Evolutionary conservation across 257 asterid genomes (phyloP), one percentile per base, ranked within the genome.

Genomic region (Penstemon davidsonii): DNA sequence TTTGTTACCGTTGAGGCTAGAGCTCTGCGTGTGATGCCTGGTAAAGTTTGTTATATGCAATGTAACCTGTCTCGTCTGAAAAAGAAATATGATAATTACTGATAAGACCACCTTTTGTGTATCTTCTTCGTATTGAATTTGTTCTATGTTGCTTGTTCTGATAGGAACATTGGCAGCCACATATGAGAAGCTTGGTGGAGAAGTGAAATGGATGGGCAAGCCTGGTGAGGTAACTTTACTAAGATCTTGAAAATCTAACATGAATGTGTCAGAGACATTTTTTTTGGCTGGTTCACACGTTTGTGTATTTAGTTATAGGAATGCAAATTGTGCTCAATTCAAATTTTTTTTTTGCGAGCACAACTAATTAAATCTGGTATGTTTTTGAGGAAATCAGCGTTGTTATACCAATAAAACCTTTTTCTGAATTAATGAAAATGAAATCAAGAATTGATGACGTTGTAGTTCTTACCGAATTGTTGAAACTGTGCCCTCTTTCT

Each of bases 131-230:
- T 43, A 18, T 56, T 15, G 13, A 60, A 65, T 64, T n/a, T 60
- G 51, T 54, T 62, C n/a, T 55, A 54, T n/a, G 53, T 54, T 68
- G 19, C 37, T 71, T 71, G 42, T 56, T 72, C 56, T 52, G 51
- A 52, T 75, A 88, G 97, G 98, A 73, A 88, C 95, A 40, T 66
- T 93, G 75, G 99, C 96, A 50, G 82, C 92, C 49, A 82, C 83
- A 7, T 93, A 88, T 19, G 97, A 90, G 86, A 85, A 88, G 76
- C 92, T 90, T 75, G 97, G 99, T 39, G 99, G 99, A 65, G 92
- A 93, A 82, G 99, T 90, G 67, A 90, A 88, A 80, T 93, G 99
- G 99, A 93, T 93, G 97, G 99, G 98, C 68, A 93, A 93, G 82
- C 98, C 98, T 44, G 96, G 84, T 54, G 83, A 90, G 97, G 97